Evolutionary conservation across 2,329 filamentous ascomycete genomes (phyloP), one percentile per base, ranked within the genome.

Genomic region (Fusarium cyanostomum): DNA sequence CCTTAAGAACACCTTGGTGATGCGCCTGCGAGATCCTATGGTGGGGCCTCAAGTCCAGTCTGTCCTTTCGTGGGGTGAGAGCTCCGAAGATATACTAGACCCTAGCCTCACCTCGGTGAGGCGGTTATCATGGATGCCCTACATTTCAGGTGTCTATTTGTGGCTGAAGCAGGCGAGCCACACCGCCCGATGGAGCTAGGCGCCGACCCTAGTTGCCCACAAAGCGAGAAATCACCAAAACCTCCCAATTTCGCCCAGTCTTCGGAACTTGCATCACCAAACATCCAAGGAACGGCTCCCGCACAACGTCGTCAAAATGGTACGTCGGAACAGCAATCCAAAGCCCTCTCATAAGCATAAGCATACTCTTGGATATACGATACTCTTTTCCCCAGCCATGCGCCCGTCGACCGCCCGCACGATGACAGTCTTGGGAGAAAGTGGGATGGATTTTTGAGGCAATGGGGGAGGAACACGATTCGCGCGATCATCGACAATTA

Each of bases 251-350:
- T 75, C 71, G 70, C 67, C 64, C 68, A 60, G 64, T 67, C 68
- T 69, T 69, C 59, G 72, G 71, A 75, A 75, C 73, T 76, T 70
- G 72, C 76, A 78, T 79, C 75, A 76, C 75, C 77, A 77, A 75
- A 76, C 72, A 75, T 73, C 74, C 71, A 75, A 74, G 68, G 67
- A 72, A 79, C 77, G 77, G 75, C 76, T 77, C 73, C 21, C 75
- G 67, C 75, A 77, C 72, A 78, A 72, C 73, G 77, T 79, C 79
- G 80, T 77, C 80, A 82, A 81, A 77, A 82, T 82, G 80, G 80
- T 79, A 78, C 61, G 77, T 78, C 68, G 54, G 21, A 45, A 44
- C 66, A 62, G 33, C 65, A 68, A 56, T 24, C 62, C 50, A 67
- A 55, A 64, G 53, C 43, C 57, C 56, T 44, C 33, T 55, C 30